Evolutionary conservation across 2,329 filamentous ascomycete species (phyloP).

Genomic region (Chaetoscypha palmicola): DNA sequence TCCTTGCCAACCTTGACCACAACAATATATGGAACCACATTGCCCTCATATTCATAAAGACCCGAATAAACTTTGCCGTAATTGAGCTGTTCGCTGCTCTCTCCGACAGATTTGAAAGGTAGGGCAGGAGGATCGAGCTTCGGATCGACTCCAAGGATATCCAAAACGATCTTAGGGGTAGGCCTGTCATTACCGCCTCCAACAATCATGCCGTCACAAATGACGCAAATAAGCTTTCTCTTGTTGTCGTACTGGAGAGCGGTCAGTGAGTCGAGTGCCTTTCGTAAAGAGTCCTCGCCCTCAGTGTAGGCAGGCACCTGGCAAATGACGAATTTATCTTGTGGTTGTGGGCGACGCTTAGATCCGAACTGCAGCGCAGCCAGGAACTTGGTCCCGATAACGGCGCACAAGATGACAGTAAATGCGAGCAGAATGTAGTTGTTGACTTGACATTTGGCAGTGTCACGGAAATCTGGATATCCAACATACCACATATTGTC

Average conservation of each 20-base stretch:
- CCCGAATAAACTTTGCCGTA: slow-evolving; percentile 98
- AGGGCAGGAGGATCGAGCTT: slow-evolving; percentile 93
- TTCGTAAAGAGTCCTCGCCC: slow-evolving; percentile 88
- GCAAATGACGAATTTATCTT: slow-evolving; percentile 98
- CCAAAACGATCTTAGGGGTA: slow-evolving; percentile 94
- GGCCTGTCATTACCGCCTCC: slow-evolving; percentile 93
- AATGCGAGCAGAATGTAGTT: slow-evolving; percentile 86
- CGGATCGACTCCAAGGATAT: slow-evolving; percentile 93
- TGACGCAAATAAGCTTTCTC: slow-evolving; percentile 89
- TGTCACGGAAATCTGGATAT: slow-evolving; percentile 74
- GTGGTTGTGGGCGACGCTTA: slow-evolving; percentile 78
- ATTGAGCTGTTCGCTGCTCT: slow-evolving; percentile 87
- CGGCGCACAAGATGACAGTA: slow-evolving; percentile 71
- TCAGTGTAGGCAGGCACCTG: slow-evolving; percentile 97
- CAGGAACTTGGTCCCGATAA: slow-evolving; percentile 84
- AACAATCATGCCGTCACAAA: slow-evolving; percentile 96
- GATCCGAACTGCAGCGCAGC: slow-evolving; percentile 89
- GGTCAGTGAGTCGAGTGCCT: slow-evolving; percentile 89
- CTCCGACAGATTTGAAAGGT: slow-evolving; percentile 87
- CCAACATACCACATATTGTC: slow-evolving; percentile 79
- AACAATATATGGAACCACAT: slow-evolving; percentile 93
- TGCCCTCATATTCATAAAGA: slow-evolving; percentile 94
- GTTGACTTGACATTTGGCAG: slow-evolving; percentile 73
- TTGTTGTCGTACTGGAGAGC: slow-evolving; percentile 97
- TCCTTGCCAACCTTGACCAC: slow-evolving; percentile 97